phyloP scores from a whole-genome alignment of 345 rosid species.

The Linum tenue region DNA sequence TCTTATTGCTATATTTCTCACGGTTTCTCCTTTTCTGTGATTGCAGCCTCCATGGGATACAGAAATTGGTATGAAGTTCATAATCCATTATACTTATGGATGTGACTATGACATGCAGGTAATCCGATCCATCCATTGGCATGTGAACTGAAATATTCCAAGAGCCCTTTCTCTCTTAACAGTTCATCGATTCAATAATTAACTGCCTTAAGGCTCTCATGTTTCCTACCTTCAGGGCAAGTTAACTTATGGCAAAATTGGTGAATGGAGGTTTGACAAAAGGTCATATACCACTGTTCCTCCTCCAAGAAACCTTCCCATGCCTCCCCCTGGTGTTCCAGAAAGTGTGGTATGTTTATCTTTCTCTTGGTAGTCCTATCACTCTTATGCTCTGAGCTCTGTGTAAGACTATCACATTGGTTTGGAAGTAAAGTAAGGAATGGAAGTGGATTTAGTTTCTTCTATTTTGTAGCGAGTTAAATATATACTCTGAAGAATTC shows the following conservation, averaged over 20 bases:
- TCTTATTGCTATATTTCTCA: background rate
- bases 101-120: slow-evolving; percentile 94
- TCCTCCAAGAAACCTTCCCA: slow-evolving; percentile 77
- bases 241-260: slow-evolving; percentile 78
- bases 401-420: too few species aligned
- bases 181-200: background rate
- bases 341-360: slow-evolving; percentile 78
- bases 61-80: slow-evolving; percentile 69
- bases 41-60: slow-evolving; percentile 99
- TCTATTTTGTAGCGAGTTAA: too few species aligned
- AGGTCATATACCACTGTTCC: slow-evolving; percentile 50
- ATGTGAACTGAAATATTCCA: background rate
- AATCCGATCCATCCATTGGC: background rate
- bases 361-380: background rate
- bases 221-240: slow-evolving; percentile 46
- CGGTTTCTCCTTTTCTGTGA: slow-evolving; percentile 20
- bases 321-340: slow-evolving; percentile 92
- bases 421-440: too few species aligned
- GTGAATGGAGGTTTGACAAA: slow-evolving; percentile 97
- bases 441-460: too few species aligned
- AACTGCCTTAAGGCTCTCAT: background rate
- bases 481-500: too few species aligned
- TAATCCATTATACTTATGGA: slow-evolving; percentile 94
- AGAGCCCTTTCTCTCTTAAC: background rate
- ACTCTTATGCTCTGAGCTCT: too few species aligned